Base-by-base conservation (phyloP, 352 stramenopile species). In the Phytophthora megakarya region DNA sequence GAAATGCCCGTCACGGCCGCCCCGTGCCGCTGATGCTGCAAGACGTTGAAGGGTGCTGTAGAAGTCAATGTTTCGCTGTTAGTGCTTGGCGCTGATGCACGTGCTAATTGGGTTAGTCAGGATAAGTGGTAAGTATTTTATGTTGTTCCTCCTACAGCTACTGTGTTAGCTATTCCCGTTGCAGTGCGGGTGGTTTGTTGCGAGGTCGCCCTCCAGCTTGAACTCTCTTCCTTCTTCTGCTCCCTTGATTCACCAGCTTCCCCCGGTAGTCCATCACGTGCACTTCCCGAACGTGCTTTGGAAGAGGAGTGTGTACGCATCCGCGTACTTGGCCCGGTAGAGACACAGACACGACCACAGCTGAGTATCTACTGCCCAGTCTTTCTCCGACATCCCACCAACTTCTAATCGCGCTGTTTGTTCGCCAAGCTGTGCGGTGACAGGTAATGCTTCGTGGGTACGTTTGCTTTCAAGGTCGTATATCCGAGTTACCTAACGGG, bases 341-440 rank as follows among this genome's bases (percentile, higher is more conserved):
- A 15, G 12, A 44, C 53, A 52, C 6, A 42, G 42, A 22, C 32
- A 61, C 16, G 19, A 26, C 30, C 43, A 39, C 15, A 8, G 18
- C 28, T 51, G 22, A 13, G 32, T 46, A 32, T 61, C 23, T 6
- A 61, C 53, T 22, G 21, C 4, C 42, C 53, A 61, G 19, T n/a
- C n/a, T n/a, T n/a, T n/a, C n/a, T n/a, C 40, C 21, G 42, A 42
- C 42, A 53, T 45, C 16, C 53, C 53, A 21, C 35, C 12, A 13
- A 49, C 28, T 37, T 61, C 53, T 30, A 46, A 47, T 3, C 53
- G 42, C 8, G 53, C 30, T 35, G 26, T 53, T 7, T 61, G 40
- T 10, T 45, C 19, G 7, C 53, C 32, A 1, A 61, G 40, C 19
- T 46, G 53, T 4, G 53, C 25, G 16, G 53, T 61, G 16, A 61